Percentiles rank a stretch among this genome's conserved stretches.
Conservation (phyloP, 164 flowering plant species). For the Hamamelis virginiana region DNA sequence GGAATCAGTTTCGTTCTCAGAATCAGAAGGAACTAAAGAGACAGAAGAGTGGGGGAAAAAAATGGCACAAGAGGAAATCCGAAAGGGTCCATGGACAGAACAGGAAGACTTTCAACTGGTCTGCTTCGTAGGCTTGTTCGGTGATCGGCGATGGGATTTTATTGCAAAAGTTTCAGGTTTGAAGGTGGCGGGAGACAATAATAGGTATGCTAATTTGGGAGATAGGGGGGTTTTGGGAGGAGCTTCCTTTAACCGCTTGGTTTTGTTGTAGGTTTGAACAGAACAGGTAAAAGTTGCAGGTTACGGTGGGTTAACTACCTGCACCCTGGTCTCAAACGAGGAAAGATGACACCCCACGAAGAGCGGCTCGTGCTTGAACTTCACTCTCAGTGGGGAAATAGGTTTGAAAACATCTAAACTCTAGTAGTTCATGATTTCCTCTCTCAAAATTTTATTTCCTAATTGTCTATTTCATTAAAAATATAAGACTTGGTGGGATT, state of each 20-base stretch:
- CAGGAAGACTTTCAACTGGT: slow-evolving; percentile 82
- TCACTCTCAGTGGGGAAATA: slow-evolving; percentile 93
- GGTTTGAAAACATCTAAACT: slow-evolving; percentile 41
- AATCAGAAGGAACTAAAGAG: slow-evolving; percentile 5
- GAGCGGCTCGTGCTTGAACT: slow-evolving; percentile 87
- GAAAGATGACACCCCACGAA: slow-evolving; percentile 91
- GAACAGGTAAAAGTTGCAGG: slow-evolving; percentile 99
- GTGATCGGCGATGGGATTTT: slow-evolving; percentile 97
- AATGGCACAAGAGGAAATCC: slow-evolving; percentile 55
- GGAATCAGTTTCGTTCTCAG: background rate
- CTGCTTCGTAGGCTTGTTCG: slow-evolving; percentile 73
- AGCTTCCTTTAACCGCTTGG: slow-evolving; percentile 41
- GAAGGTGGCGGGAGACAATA: slow-evolving; percentile 91
- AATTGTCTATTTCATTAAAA: background rate
- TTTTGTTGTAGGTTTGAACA: slow-evolving; percentile 85
- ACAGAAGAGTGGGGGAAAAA: slow-evolving; percentile 10
- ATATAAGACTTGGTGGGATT: background rate
- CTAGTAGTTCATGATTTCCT: background rate
- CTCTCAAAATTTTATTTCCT: background rate
- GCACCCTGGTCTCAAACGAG: slow-evolving; percentile 88
- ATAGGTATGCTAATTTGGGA: slow-evolving; percentile 58
- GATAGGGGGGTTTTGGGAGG: slow-evolving; percentile 31
- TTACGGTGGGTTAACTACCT: slow-evolving; percentile 96
- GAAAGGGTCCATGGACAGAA: slow-evolving; percentile 98
- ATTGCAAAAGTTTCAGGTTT: slow-evolving; percentile 98